Conservation (phyloP, 805 yeast genomes). For the Cyberlindnera maritima region DNA sequence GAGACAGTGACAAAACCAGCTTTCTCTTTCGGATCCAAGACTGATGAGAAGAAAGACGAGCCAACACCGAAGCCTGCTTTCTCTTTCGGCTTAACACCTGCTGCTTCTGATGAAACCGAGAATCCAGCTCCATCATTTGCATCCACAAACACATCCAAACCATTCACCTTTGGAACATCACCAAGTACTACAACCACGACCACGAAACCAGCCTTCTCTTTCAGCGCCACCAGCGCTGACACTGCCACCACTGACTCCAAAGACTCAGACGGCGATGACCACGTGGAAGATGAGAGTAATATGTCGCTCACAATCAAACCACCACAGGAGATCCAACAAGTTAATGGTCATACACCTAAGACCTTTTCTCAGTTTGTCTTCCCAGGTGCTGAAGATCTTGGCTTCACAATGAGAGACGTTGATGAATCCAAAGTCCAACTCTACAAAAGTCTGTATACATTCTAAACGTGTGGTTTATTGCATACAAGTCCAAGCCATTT, state of each 20-base stretch:
- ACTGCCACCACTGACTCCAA: background rate
- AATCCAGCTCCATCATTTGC: too few relatives aligned
- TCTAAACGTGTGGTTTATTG: slow-evolving; percentile 1
- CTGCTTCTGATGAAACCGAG: background rate
- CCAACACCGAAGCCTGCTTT: background rate
- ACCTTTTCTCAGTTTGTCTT: slow-evolving; percentile 17
- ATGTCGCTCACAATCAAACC: slow-evolving; percentile 3
- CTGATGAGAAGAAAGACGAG: background rate
- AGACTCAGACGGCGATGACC: slow-evolving; percentile 5
- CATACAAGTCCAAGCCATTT: too few relatives aligned
- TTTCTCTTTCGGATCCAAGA: background rate
- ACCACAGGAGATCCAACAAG: background rate
- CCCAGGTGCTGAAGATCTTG: slow-evolving; percentile 21
- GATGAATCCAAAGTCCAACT: slow-evolving; percentile 19
- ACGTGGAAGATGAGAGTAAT: slow-evolving; percentile 2
- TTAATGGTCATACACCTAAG: background rate
- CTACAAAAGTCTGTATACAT: slow-evolving; percentile 13
- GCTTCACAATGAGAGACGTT: slow-evolving; percentile 15
- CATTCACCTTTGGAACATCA: background rate
- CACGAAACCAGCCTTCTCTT: background rate
- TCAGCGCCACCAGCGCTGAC: background rate
- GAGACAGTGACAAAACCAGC: background rate
- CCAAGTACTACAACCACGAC: slow-evolving; percentile 3
- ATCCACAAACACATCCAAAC: background rate
- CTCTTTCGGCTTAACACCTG: background rate